These are phyloP conservation scores for Aureobasidium sp. DNA, from an alignment of 2,329 filamentous ascomycete genomes.

Conservation along the genomic window DNA sequence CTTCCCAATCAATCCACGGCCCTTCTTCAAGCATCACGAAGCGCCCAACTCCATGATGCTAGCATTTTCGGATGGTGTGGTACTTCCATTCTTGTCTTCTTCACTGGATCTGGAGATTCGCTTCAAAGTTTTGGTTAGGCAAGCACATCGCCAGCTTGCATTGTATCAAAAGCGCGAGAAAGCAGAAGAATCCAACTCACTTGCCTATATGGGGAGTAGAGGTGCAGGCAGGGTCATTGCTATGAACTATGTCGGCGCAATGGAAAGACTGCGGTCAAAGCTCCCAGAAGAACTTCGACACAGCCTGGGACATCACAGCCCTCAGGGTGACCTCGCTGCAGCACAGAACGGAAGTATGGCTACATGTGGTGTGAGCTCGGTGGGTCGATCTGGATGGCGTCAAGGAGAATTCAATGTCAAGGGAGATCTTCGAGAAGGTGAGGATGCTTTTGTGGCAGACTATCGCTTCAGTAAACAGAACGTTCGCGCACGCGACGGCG, in stretches of 20 bases:
- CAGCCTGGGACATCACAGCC: constrained; percentile 19
- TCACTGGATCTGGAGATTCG: constrained; percentile 28
- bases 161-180: constrained; percentile 36
- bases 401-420: constrained; percentile 21
- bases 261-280: constrained; percentile 31
- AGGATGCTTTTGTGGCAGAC: constrained; percentile 33
- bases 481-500: constrained; percentile 37
- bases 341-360: constrained; percentile 26
- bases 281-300: constrained; percentile 24
- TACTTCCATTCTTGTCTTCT: constrained; percentile 34
- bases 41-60: constrained; percentile 38
- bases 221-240: constrained; percentile 34
- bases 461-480: constrained; percentile 28
- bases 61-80: constrained; percentile 38
- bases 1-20: constrained; percentile 40
- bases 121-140: constrained; percentile 30
- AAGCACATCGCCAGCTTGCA: constrained; percentile 35
- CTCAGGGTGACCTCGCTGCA: constrained; percentile 31
- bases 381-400: constrained; percentile 31
- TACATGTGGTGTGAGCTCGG: constrained; percentile 38
- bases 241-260: constrained; percentile 33
- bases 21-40: constrained; percentile 32
- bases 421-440: constrained; percentile 12
- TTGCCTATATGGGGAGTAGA: constrained; percentile 25
- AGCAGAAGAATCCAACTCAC: constrained; percentile 15